Evolutionary conservation across 495 filamentous ascomycete species (phyloP), one percentile per base, ranked within the genome.

Genomic region (Neurospora sp.): DNA sequence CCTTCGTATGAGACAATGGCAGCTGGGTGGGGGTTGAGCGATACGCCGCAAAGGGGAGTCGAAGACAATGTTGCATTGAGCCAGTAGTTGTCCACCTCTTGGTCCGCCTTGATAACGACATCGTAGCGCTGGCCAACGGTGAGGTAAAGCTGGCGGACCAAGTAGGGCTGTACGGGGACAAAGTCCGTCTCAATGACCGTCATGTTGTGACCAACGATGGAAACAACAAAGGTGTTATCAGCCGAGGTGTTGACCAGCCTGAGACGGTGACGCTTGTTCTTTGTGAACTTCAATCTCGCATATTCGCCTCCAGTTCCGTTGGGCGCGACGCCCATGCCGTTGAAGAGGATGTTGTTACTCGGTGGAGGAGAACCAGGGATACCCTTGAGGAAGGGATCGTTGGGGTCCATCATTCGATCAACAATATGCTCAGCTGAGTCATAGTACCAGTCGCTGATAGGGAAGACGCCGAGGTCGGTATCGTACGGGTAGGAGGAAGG

Each of bases 91-190:
- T 74, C 79, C 66, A 73, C 70, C 11, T 75, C 69, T 70, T 86
- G 82, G 69, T 87, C 83, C 1, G 89, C 90, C 44, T 85, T 84
- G 38, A 92, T 83, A 60, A 91, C 85, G n/a, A 92, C 80, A 74
- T 91, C 86, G 78, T 91, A 91, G 37, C 90, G 84, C 78, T 92
- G 88, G 4, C 88, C 90, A 75, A 91, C 90, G 37, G 76, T 85
- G 42, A 92, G 82, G 8, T 80, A 78, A n/a, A 91, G 73, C 10
- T 80, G 77, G 7, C 78, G 66, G 35, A 79, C 78, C 31, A 74
- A 74, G 39, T 83, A 86, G 2, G 87, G 85, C 12, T 77, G 74
- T 39, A 88, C 83, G 1, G 84, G 83, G 14, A 85, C 81, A 40
- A 82, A 83, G 73, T 87, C 85, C 44, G 62, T 80, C 11, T 79